Base-by-base conservation (phyloP, 371 early-diverging fungal species). In the Rhizopus microsporus region DNA sequence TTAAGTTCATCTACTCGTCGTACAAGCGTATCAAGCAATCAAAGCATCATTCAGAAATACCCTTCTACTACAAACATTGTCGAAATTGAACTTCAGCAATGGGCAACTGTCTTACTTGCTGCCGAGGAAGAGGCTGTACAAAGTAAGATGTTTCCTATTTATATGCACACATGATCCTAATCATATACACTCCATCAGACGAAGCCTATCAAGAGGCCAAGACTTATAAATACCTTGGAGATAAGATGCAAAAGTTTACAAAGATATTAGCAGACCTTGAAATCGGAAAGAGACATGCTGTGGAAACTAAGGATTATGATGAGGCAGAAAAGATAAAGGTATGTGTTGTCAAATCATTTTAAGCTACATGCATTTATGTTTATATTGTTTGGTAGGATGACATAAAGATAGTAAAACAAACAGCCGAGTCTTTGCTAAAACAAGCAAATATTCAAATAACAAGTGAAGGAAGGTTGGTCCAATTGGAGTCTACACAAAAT, bases 321-420 rank as follows among this genome's bases (percentile, higher is more conserved):
- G 72, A 80, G 59, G 92, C 92, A 1, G 88, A 87, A 51, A 82
- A 83, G 42, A 69, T 85, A 23, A 90, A 91, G 78, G 88, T 82
- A 70, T 29, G 50, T 31, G 35, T 16, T 39, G 23, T 15, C 23
- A 12, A 7, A 29, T n/a, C 31, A 10, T 47, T 54, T 42, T 32
- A 29, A 9, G 17, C 12, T n/a, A n/a, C 23, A 23, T 23, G 23
- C 23, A 23, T 23, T 23, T 33, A 43, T 35, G 16, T n/a, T 23
- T 42, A 12, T 3, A 23, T 3, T n/a, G 3, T 13, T 42, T 31
- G n/a, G 12, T 35, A 63, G 64, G 70, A 69, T 33, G 70, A 65
- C 34, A 66, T 70, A 9, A 57, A 57, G 23, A 67, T 60, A 49
- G 63, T 66, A 6, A 67, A 60, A 45, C 59, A 63, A 48, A 54